Conservation (phyloP, 163 green algal species). For the Scenedesmus sp. region DNA sequence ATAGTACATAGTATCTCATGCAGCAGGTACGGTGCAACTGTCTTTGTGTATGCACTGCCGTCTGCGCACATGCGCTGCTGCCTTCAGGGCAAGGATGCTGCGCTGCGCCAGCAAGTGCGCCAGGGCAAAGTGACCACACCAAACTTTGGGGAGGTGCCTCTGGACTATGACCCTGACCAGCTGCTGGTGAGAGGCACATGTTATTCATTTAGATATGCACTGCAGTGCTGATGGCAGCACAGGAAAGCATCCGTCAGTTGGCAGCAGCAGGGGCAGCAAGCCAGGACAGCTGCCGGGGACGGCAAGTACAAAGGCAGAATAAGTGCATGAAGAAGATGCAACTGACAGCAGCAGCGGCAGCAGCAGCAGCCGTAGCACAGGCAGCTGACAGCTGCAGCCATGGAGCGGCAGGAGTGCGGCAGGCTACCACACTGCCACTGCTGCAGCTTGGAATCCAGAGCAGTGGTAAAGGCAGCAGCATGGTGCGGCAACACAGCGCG, state of each 20-base stretch:
- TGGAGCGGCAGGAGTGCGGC: too few relatives aligned
- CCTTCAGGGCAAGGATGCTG: slow-evolving; percentile 63
- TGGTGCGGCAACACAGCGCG: too few relatives aligned
- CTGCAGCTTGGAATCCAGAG: too few relatives aligned
- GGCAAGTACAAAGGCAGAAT: too few relatives aligned
- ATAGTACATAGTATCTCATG: neutral
- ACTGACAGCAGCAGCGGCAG: neutral
- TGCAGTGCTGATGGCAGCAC: too few relatives aligned
- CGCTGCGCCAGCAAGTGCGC: slow-evolving; percentile 68
- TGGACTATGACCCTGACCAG: slow-evolving; percentile 77
- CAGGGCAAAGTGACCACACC: slow-evolving; percentile 58
- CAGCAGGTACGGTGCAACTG: neutral
- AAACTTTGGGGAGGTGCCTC: slow-evolving; percentile 64
- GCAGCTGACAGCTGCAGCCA: neutral
- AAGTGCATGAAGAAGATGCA: too few relatives aligned
- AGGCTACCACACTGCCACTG: too few relatives aligned
- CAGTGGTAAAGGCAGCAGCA: too few relatives aligned
- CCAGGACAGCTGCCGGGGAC: too few relatives aligned
- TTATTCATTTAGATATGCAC: too few relatives aligned
- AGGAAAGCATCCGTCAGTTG: too few relatives aligned
- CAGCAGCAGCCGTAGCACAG: neutral
- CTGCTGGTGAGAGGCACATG: slow-evolving; percentile 57
- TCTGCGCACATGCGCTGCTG: neutral
- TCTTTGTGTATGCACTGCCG: neutral
- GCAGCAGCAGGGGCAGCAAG: neutral